Base-by-base conservation (phyloP, 2,329 filamentous ascomycete species). In the Metarhizium guizhouense region DNA sequence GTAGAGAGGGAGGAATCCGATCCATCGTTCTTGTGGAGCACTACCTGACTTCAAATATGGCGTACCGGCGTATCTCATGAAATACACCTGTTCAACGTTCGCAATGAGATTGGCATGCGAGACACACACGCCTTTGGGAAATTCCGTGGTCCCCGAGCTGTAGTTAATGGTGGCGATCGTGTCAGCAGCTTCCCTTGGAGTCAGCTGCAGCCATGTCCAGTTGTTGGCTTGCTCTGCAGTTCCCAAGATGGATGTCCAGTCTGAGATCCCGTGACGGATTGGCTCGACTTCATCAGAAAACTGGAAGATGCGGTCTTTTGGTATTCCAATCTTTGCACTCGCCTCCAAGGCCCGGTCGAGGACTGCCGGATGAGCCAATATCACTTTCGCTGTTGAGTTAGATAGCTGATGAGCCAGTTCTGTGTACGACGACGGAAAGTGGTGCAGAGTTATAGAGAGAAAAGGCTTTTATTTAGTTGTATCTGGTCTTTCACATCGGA, bases 361-460 rank as follows among this genome's bases (percentile, higher is more conserved):
- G 43, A 78, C 68, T 6, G 62, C 63, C 2, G 78, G 78, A 56
- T 82, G 77, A 2, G 74, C 73, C 3, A 82, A 65, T 49, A 82
- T 68, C 10, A 73, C 62, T 58, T 76, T 77, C n/a, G 77, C 75
- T 4, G 70, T 68, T 1, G 78, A 77, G 59, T 80, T 77, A 38
- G 72, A 69, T 56, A 81, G 73, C 61, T 82, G 79, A 59, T 78
- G 74, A 3, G 71, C 68, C 14, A 79, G 72, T 65, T 82, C 79
- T 77, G n/a, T n/a, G n/a, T n/a, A n/a, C n/a, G n/a, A n/a, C n/a
- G n/a, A n/a, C n/a, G n/a, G n/a, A n/a, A n/a, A n/a, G n/a, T n/a
- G n/a, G n/a, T n/a, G n/a, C n/a, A n/a, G n/a, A n/a, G n/a, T n/a
- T n/a, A n/a, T n/a, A n/a, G n/a, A n/a, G n/a, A n/a, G n/a, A n/a